Base-by-base conservation (phyloP, 805 yeast species). In the Wickerhamiella parazyma region DNA sequence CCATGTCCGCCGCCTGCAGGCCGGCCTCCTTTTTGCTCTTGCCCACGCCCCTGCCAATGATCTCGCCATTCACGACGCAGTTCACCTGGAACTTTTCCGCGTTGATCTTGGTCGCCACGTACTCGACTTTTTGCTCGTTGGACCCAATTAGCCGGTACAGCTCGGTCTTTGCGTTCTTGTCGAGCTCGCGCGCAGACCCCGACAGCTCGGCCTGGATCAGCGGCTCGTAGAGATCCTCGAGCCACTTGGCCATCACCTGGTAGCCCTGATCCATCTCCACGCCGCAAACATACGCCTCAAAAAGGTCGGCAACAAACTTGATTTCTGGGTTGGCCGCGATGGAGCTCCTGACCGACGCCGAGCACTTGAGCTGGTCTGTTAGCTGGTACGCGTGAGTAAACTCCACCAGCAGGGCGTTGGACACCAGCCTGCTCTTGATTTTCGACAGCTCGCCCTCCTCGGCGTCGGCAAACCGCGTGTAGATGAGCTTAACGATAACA, bases 241-340 rank as follows among this genome's bases (percentile, higher is more conserved):
- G 52, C 66, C 68, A 66, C 7, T 51, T 26, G 12, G 53, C 51
- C 1, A 56, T 60, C 3, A 48, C 51, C 1, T 43, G 41, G 4
- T 52, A 50, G 7, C 64, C 65, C 11, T 46, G 36, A 31, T 53
- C 51, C 6, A 52, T 36, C 8, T 51, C 70, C 25, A 89, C 60
- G 0, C 93, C 98, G 6, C 95, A 97, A 37, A 91, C 70, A 52
- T 89, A 89, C 0, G 97, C 95, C 62, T 91, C 98, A 57, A 89
- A 83, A 0, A 81, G 76, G 66, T 89, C 98, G 0, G 97, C 95
- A 55, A 71, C 72, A 3, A 81, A 65, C 56, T 91, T 91, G 49
- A 72, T 48, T 3, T 28, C 31, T 4, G 33, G 31, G 16, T 28
- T 28, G 3, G 10, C 31, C 16, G 12, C 31, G n/a, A 28, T 28